These are phyloP conservation scores for Telopea speciosissima DNA, from an alignment of 177 flowering plant genomes.

Conservation along the genomic window DNA sequence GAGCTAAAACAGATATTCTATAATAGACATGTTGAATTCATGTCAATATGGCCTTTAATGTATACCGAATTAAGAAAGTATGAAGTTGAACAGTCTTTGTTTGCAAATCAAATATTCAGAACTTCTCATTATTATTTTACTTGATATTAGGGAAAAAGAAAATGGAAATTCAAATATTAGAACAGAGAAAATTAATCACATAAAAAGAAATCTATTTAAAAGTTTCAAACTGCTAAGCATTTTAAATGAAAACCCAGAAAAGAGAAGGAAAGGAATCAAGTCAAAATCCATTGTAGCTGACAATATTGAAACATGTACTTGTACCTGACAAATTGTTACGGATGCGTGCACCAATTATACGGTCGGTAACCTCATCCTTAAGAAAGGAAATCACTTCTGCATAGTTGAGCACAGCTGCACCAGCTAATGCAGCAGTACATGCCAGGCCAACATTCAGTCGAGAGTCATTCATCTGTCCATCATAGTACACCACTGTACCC, in stretches of 20 bases:
- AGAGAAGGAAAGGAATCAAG: not conserved
- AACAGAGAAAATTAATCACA: not conserved
- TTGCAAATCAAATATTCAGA: no score
- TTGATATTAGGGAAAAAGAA: no score
- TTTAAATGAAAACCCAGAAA: not conserved
- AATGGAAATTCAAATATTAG: not conserved
- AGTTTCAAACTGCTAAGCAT: not conserved
- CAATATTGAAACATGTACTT: not conserved
- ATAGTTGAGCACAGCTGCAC: slow-evolving; percentile 94
- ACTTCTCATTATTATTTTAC: no score
- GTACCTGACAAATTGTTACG: slow-evolving; percentile 81
- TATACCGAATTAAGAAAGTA: no score
- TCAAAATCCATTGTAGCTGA: not conserved
- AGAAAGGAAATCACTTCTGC: slow-evolving; percentile 87
- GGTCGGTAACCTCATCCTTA: slow-evolving; percentile 52
- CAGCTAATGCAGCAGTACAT: slow-evolving; percentile 94
- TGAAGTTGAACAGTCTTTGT: no score
- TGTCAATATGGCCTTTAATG: no score
- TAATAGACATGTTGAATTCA: no score
- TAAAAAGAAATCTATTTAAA: not conserved
- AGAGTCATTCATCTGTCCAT: slow-evolving; percentile 99
- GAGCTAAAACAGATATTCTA: no score
- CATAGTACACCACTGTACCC: slow-evolving; percentile 98
- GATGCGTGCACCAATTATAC: slow-evolving; percentile 66
- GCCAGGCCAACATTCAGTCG: slow-evolving; percentile 91